phyloP scores from a whole-genome alignment of 2,329 filamentous ascomycete species.

The Claviceps digitariae region DNA sequence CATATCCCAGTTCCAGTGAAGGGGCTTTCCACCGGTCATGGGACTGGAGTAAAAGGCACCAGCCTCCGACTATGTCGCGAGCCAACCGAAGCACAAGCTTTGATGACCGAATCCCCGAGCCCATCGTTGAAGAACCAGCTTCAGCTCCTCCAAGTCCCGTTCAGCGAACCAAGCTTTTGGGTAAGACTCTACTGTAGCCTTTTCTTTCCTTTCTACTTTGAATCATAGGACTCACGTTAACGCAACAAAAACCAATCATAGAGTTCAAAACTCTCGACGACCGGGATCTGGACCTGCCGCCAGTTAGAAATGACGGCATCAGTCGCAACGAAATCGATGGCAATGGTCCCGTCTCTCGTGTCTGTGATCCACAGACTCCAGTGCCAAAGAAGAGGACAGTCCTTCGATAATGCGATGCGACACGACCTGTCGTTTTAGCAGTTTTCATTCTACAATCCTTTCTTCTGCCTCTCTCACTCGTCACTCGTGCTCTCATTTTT shows the following conservation, averaged over 20 bases:
- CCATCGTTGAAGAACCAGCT: conserved; percentile 22
- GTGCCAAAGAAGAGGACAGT: neutral
- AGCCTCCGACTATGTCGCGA: neutral
- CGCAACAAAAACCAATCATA: neutral
- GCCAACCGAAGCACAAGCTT: neutral
- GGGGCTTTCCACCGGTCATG: neutral
- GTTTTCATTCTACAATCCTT: neutral
- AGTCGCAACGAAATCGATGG: neutral
- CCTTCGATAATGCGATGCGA: neutral
- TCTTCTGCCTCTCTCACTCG: neutral
- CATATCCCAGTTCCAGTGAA: conserved; percentile 6
- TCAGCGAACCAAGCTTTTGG: conserved; percentile 14
- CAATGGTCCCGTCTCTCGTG: neutral
- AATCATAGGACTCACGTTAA: neutral
- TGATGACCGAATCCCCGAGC: conserved; percentile 14
- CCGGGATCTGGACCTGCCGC: neutral
- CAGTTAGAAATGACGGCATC: neutral
- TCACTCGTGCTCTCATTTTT: too few relatives aligned
- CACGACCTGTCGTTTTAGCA: too few relatives aligned
- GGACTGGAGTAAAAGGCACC: neutral
- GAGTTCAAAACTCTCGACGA: neutral
- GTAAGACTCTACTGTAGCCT: conserved; percentile 11
- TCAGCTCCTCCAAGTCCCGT: conserved; percentile 14
- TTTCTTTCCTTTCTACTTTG: neutral
- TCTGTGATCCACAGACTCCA: neutral